A percentile compares a stretch with the other conserved stretches of the same genome.
phyloP scores from a whole-genome alignment of 140 eudicot genomes.

The Cichorium intybus region DNA sequence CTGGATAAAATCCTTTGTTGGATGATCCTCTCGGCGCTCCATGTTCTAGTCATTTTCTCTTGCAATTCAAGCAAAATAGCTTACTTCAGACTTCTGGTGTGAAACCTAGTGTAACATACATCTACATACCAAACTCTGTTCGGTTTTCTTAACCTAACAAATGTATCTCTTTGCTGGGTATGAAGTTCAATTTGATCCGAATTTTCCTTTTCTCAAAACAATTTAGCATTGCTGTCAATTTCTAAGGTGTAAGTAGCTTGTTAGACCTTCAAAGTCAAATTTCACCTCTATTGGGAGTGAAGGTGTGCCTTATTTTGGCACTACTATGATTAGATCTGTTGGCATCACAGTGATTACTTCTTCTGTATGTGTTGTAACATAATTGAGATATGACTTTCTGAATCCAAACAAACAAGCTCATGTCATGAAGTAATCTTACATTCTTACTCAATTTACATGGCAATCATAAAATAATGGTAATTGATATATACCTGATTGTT shows the following conservation, averaged over 20 bases:
- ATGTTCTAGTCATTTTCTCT: neutral
- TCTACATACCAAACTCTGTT: neutral
- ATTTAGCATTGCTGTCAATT: neutral
- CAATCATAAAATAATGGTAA: neutral
- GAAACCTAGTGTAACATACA: neutral
- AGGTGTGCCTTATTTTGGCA: neutral
- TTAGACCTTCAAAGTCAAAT: neutral
- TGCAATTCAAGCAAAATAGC: slow-evolving; percentile 2
- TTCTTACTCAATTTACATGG: neutral
- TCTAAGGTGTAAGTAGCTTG: slow-evolving; percentile 3
- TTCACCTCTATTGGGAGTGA: neutral
- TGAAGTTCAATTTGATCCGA: neutral
- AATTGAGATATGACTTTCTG: neutral
- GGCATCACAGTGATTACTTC: neutral
- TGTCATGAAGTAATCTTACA: slow-evolving; percentile 2
- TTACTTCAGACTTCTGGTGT: neutral
- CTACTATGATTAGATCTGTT: neutral
- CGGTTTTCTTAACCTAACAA: neutral
- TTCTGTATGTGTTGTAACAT: neutral
- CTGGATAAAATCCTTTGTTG: neutral
- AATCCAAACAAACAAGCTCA: slow-evolving; percentile 1
- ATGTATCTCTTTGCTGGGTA: neutral
- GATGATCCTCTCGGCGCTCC: neutral
- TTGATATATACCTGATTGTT: slow-evolving; percentile 2
- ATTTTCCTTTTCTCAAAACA: neutral